Evolutionary conservation across 306 rosid species (phyloP), one percentile per base, ranked within the genome.

Genomic region (Pyrus pyrifolia): DNA sequence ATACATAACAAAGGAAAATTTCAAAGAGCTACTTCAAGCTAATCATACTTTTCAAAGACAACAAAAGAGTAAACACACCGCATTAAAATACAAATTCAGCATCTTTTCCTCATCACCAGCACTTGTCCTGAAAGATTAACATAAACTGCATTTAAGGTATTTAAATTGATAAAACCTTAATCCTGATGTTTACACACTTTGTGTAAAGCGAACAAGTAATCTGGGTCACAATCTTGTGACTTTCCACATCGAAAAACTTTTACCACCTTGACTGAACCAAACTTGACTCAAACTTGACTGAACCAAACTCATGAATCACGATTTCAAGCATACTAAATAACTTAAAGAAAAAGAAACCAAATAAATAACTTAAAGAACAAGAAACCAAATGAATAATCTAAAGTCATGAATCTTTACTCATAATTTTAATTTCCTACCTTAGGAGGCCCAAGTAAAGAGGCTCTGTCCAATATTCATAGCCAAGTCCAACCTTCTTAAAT

Each of bases 381-480:
- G 21, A 58, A 62, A 58, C 13, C 3, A 18, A 18, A 27, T 27
- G 53, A 9, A 14, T 46, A 4, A n/a, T 8, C 3, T 6, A 31
- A 57, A 49, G 15, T 49, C 53, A 15, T 15, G 18, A 33, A 67
- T 31, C 29, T 27, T 44, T 40, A 46, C 77, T 55, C 63, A 18
- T 4, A 66, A 12, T 21, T 23, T 17, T 57, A 9, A 10, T 30
- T 27, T 52, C 86, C 19, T 60, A 95, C 97, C 92, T 95, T 55
- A 82, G 59, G 83, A 94, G 98, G 82, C 90, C 97, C 49, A 84
- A 51, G 82, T 90, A 95, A 64, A 95, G 83, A 72, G 97, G 98
- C 53, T 95, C 96, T 18, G 78, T 83, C 98, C 98, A 90, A 62
- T 79, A 92, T 52, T 97, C 98, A 79, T 97, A 95, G 85, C 92